These are phyloP conservation scores for Fusarium sp. DNA, from an alignment of 2,329 filamentous ascomycete species.

Conservation along the genomic window DNA sequence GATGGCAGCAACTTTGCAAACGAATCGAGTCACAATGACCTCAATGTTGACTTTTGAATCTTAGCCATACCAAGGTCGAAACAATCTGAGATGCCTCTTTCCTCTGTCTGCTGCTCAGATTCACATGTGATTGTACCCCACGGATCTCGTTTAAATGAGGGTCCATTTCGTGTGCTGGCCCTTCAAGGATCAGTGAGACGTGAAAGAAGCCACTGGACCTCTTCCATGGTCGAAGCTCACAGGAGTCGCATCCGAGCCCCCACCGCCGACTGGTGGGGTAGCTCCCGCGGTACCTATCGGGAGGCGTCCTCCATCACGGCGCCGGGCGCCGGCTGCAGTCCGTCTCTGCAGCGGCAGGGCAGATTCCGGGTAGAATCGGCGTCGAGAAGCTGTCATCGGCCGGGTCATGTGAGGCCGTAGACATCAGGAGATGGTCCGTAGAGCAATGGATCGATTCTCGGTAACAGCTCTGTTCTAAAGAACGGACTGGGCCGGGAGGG, in stretches of 20 bases:
- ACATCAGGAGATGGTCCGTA: background rate
- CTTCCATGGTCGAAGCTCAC: constrained; percentile 18
- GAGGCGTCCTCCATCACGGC: constrained; percentile 39
- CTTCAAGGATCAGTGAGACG: constrained; percentile 19
- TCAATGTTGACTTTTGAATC: background rate
- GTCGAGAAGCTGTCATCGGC: background rate
- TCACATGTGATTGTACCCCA: constrained; percentile 38
- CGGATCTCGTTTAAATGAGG: constrained; percentile 22
- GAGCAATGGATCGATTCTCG: background rate
- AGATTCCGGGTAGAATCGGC: constrained; percentile 37
- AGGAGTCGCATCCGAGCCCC: constrained; percentile 33
- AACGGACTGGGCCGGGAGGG: constrained; percentile 11
- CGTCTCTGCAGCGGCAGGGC: constrained; percentile 25
- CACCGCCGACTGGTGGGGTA: constrained; percentile 37
- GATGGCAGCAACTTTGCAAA: constrained; percentile 3
- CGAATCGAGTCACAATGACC: background rate
- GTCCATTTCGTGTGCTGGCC: constrained; percentile 13
- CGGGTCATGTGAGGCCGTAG: background rate
- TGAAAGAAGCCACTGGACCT: constrained; percentile 16
- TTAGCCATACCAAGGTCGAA: constrained; percentile 15
- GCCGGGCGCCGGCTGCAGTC: constrained; percentile 37
- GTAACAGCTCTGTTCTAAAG: background rate
- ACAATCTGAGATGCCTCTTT: constrained; percentile 8
- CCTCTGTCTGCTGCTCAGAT: constrained; percentile 1
- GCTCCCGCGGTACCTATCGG: constrained; percentile 40